phyloP scores from a whole-genome alignment of 163 green algal species.

The Prototheca wickerhamii region DNA sequence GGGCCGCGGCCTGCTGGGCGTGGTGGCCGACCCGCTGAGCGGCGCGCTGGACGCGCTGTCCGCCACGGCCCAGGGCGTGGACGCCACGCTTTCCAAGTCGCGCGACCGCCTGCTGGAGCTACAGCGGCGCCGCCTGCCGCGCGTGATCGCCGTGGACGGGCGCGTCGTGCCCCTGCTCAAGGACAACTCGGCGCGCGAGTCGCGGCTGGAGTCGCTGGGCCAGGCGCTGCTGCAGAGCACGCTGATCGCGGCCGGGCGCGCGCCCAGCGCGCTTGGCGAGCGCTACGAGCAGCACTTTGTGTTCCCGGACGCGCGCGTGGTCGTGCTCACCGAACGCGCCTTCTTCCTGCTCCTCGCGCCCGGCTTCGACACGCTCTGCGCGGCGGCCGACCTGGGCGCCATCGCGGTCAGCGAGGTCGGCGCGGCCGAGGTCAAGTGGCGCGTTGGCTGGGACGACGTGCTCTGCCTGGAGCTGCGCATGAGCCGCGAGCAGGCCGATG shows the following conservation, averaged over 20 bases:
- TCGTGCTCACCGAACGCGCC: conserved; percentile 62
- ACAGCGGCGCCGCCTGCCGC: conserved; percentile 38
- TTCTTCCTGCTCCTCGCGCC: conserved; percentile 48
- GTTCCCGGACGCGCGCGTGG: conserved; percentile 54
- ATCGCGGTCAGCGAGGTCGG: conserved; percentile 36
- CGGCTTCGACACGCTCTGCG: conserved; percentile 51
- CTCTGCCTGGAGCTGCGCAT: conserved; percentile 35
- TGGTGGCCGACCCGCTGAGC: conserved; percentile 58
- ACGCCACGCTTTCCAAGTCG: conserved; percentile 37
- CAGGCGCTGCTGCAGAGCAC: conserved; percentile 53
- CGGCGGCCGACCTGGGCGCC: conserved; percentile 30
- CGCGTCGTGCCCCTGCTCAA: conserved; percentile 56
- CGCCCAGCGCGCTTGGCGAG: conserved; percentile 25
- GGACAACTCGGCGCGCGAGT: conserved; percentile 23
- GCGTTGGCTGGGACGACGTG: conserved; percentile 39
- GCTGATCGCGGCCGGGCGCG: conserved; percentile 8
- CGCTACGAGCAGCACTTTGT: conserved; percentile 77
- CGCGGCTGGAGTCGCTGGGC: conserved; percentile 44
- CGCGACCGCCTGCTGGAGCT: conserved; percentile 36
- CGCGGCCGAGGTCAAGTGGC: conserved; percentile 46
- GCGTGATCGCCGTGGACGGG: conserved; percentile 57
- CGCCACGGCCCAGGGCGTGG: conserved; percentile 53
- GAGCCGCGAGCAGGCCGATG: conserved; percentile 4
- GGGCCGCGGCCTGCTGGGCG: conserved; percentile 69
- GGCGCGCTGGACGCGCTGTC: conserved; percentile 58